A percentile compares a stretch with the other conserved stretches of the same genome.
Evolutionary conservation across 352 stramenopile species (phyloP).

Genomic region (Globisporangium acanthophoron): DNA sequence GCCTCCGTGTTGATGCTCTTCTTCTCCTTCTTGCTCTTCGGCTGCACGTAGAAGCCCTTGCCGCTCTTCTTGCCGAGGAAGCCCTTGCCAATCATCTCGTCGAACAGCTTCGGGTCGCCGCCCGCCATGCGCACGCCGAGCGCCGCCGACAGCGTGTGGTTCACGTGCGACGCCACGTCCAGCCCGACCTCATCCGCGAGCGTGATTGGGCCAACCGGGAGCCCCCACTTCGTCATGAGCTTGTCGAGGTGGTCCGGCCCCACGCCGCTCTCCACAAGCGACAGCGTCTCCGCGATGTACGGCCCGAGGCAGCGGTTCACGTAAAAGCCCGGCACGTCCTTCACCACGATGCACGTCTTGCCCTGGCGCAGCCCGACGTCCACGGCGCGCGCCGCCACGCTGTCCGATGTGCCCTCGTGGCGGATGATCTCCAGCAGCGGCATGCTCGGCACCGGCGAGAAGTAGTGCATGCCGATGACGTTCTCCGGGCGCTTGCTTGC

Average conservation of each 20-base stretch:
- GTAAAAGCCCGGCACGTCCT: constrained; percentile 99
- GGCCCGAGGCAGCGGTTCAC: constrained; percentile 97
- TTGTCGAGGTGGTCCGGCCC: constrained; percentile 93
- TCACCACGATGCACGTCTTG: constrained; percentile 98
- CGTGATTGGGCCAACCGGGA: constrained; percentile 96
- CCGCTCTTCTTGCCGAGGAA: constrained; percentile 96
- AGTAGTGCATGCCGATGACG: constrained; percentile 99
- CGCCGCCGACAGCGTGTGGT: constrained; percentile 89
- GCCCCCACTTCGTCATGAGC: constrained; percentile 94
- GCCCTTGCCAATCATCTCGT: constrained; percentile 94
- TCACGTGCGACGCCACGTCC: constrained; percentile 95
- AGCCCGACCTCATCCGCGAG: constrained; percentile 96
- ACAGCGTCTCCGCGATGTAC: constrained; percentile 90
- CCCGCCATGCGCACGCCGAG: constrained; percentile 95
- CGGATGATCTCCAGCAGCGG: constrained; percentile 98
- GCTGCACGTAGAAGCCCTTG: constrained; percentile 98
- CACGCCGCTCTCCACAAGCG: constrained; percentile 90
- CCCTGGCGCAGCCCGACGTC: constrained; percentile 95
- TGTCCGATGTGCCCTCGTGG: constrained; percentile 88
- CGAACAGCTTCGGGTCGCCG: constrained; percentile 88
- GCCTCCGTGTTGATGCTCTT: constrained; percentile 88
- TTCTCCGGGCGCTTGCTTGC: constrained; percentile 83
- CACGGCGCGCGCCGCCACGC: constrained; percentile 88
- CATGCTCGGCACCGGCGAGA: constrained; percentile 97
- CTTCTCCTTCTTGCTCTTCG: constrained; percentile 88